Base-by-base conservation (phyloP, 2,329 filamentous ascomycete genomes). In the Neodidymelliopsis sp. region DNA sequence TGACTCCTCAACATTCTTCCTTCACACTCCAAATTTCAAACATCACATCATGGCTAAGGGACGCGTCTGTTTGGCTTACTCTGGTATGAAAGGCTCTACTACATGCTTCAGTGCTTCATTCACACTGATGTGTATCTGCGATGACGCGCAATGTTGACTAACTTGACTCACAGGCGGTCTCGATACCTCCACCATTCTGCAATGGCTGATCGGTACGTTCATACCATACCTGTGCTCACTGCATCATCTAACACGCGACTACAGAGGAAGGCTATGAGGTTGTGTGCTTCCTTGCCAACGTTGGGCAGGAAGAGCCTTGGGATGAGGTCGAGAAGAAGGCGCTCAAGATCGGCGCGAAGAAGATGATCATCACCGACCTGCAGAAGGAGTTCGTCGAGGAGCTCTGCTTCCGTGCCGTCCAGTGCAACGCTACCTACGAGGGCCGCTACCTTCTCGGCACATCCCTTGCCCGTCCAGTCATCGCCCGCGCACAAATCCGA, bases 311-410 rank as follows among this genome's bases (percentile, higher is more conserved):
- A 66, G 78, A 77, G 75, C 60, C 59, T 3, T 70, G 65, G 68
- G 69, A 72, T 25, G 68, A 71, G 62, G 89, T 88, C 49, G 83
- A 88, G 75, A 81, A 82, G 69, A 91, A 92, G 81, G 88, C 87
- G 44, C 67, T 84, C 56, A 82, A 82, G 73, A 83, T 90, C 56
- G 87, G 87, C 65, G 87, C 87, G 16, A 77, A 82, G 75, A 82
- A 84, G 76, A 83, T 86, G 72, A 73, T 80, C 69, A 77, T 82
- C 49, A 75, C 79, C 56, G 83, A 94, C 71, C 80, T 93, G 44
- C 84, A 85, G 65, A 80, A 80, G 62, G 87, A 90, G 74, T 92
- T 94, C 66, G 84, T 94, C 60, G 87, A 91, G 63, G 83, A 93
- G 77, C 81, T 94, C 33, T 88, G 87, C 79, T 92, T 87, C 82